Base-by-base conservation (phyloP, 2,329 filamentous ascomycete genomes). In the Botrytis medusae region DNA sequence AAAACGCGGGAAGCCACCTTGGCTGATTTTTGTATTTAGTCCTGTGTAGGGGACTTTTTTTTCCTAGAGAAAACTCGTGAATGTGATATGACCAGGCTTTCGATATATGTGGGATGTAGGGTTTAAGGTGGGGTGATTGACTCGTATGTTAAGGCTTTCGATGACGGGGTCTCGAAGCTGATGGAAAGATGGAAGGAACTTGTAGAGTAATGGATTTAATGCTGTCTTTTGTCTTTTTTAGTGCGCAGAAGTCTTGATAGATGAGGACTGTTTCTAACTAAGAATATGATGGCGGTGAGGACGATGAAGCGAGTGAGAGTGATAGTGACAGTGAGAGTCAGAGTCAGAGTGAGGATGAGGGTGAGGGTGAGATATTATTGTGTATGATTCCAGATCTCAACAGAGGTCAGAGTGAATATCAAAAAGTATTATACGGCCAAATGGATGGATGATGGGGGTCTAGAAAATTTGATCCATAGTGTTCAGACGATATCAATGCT, bases 1-100 rank as follows among this genome's bases (percentile, higher is more conserved):
- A 86, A 84, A 80, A 76, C 74, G 75, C 73, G 77, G 78, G 78
- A 79, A 80, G 79, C 80, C 80, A 81, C 79, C 76, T 81, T 81
- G 78, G 65, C 76, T 79, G 77, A 77, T 75, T 73, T 77, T 64
- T 18, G n/a, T 73, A 59, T 60, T 62, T 37, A 68, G 61, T 68
- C 44, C 70, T 72, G 32, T 40, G 68, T 63, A 68, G 29, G 69
- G 57, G 46, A 57, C 70, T 32, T 62, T 60, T 60, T 69, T 67
- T 70, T 62, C 42, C 48, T 71, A 34, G n/a, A 25, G 44, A 51
- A 48, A 67, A 18, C n/a, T 46, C 16, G 34, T 40, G 60, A 62
- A 20, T 37, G 25, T 34, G 64, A 51, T 54, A 54, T 67, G 32
- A 67, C 32, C 20, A 34, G 64, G 44, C 63, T 54, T 54, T 54